Evolutionary conservation across 805 yeast genomes (phyloP).

Genomic region (Isabelozyma pseudorhagii): DNA sequence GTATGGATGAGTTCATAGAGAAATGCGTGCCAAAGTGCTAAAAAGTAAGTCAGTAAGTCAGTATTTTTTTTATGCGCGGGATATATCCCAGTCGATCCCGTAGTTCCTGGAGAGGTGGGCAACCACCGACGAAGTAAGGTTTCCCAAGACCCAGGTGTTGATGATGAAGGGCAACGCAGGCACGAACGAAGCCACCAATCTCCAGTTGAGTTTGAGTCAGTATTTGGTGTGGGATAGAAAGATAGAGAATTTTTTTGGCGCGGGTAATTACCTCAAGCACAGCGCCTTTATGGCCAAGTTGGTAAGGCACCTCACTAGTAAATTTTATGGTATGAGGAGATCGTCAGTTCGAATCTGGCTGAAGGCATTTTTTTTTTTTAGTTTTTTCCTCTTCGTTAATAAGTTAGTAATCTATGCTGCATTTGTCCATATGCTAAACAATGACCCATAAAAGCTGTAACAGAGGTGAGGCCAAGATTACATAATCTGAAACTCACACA

Average conservation of each 20-base stretch:
- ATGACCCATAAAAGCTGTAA: no score
- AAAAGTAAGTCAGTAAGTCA: background rate
- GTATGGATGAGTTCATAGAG: background rate
- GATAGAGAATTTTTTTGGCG: no score
- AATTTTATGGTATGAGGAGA: no score
- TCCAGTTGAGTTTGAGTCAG: conserved; percentile 65
- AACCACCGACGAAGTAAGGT: conserved; percentile 41
- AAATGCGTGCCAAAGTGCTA: background rate
- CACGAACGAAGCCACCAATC: conserved; percentile 60
- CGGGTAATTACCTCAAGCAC: no score
- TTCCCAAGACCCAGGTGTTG: conserved; percentile 76
- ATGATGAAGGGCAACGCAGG: conserved; percentile 73
- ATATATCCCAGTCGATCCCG: no score
- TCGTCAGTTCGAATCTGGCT: conserved; percentile 54
- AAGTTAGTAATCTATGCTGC: no score
- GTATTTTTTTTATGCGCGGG: background rate
- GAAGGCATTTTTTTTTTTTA: conserved; percentile 33
- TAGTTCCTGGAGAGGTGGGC: conserved; percentile 58
- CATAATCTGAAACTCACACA: no score
- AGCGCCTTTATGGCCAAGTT: conserved; percentile 41
- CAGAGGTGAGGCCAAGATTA: no score
- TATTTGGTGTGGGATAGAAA: no score
- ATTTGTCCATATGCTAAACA: no score
- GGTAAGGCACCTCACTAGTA: conserved; percentile 56
- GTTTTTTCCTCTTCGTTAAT: background rate